phyloP scores from a whole-genome alignment of 2,329 filamentous ascomycete species.

The Talaromyces sp. region DNA sequence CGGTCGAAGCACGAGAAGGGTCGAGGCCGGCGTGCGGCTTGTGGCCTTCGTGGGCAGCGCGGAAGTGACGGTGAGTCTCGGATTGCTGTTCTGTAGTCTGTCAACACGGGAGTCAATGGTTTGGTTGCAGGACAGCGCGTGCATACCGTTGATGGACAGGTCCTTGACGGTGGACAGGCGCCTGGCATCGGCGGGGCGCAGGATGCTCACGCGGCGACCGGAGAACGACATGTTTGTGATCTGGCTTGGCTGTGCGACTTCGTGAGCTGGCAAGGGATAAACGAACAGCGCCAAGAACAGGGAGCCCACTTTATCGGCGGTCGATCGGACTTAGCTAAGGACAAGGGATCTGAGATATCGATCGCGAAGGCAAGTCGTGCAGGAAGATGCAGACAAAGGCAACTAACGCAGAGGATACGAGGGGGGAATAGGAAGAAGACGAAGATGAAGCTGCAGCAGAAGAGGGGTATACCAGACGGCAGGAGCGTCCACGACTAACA shows the following conservation, averaged over 20 bases:
- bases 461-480: neutral
- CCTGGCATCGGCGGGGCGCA: constrained; percentile 32
- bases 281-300: constrained; percentile 3
- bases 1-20: constrained; percentile 79
- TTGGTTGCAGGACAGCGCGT: neutral
- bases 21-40: constrained; percentile 87
- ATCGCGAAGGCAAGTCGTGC: neutral
- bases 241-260: constrained; percentile 12
- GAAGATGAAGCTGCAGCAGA: neutral
- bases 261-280: constrained; percentile 4
- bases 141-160: constrained; percentile 42
- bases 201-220: constrained; percentile 40
- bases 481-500: too few relatives aligned
- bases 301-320: neutral
- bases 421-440: neutral
- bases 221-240: constrained; percentile 40
- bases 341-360: neutral
- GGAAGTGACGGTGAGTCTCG: constrained; percentile 83
- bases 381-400: neutral
- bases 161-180: constrained; percentile 40
- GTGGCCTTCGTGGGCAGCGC: constrained; percentile 84
- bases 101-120: neutral
- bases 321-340: neutral
- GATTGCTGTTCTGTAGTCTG: constrained; percentile 64
- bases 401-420: neutral